Conservation (phyloP, 2,329 filamentous ascomycete species). For the Pseudomassariella vexata region DNA sequence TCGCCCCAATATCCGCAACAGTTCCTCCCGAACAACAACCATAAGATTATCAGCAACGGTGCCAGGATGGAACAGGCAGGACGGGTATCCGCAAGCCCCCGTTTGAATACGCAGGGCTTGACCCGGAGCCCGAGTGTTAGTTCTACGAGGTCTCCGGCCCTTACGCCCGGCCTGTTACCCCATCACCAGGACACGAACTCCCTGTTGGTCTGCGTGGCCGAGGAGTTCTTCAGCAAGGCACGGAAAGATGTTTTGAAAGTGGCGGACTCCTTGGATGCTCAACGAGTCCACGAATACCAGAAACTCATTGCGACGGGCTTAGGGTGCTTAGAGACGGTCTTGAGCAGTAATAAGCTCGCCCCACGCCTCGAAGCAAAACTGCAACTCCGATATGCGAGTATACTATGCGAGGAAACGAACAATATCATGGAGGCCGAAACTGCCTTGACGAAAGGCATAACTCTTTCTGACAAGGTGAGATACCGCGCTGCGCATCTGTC, state of each 20-base stretch:
- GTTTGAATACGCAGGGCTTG: conserved; percentile 18
- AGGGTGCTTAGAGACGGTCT: conserved; percentile 63
- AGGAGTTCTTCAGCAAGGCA: conserved; percentile 69
- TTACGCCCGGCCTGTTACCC: conserved; percentile 33
- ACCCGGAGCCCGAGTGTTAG: conserved; percentile 26
- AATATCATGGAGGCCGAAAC: conserved; percentile 70
- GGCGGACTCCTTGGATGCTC: conserved; percentile 42
- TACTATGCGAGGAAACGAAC: conserved; percentile 70
- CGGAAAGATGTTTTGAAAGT: conserved; percentile 46
- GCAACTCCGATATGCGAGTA: conserved; percentile 63
- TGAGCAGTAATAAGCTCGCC: conserved; percentile 54
- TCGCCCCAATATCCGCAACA: conserved; percentile 21
- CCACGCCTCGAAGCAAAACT: conserved; percentile 65
- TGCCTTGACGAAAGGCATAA: conserved; percentile 64
- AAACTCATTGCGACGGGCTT: conserved; percentile 67
- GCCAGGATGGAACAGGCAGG: conserved; percentile 18
- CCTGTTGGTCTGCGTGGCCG: conserved; percentile 64
- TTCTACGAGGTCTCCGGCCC: conserved; percentile 24
- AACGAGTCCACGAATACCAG: conserved; percentile 60
- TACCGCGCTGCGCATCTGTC: too few relatives aligned
- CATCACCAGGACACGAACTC: conserved; percentile 44
- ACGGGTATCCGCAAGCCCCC: conserved; percentile 25
- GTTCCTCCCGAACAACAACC: conserved; percentile 13
- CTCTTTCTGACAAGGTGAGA: conserved; percentile 59
- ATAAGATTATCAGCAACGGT: conserved; percentile 13